Conservation (phyloP, 2,329 filamentous ascomycete genomes). For the Paecilomyces niveus region DNA sequence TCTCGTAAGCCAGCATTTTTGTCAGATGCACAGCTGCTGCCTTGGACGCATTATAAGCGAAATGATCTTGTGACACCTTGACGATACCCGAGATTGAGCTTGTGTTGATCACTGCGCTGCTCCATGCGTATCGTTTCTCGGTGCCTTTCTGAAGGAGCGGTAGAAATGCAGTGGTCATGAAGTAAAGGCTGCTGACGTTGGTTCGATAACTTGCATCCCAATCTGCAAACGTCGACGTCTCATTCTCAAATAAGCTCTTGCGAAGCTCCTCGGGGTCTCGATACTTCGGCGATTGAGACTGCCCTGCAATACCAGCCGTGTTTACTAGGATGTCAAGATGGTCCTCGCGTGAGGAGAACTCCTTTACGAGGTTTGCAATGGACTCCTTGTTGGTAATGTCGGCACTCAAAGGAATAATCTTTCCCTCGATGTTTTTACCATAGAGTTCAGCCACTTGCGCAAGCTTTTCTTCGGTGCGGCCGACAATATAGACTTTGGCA, state of each 20-base stretch:
- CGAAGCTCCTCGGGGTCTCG: slow-evolving; percentile 50
- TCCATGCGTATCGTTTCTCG: slow-evolving; percentile 48
- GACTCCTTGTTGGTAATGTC: slow-evolving; percentile 60
- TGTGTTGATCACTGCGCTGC: slow-evolving; percentile 62
- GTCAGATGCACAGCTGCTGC: slow-evolving; percentile 66
- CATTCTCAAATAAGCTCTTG: slow-evolving; percentile 57
- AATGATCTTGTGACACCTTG: slow-evolving; percentile 65
- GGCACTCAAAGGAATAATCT: slow-evolving; percentile 55
- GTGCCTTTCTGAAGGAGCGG: slow-evolving; percentile 63
- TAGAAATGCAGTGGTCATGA: slow-evolving; percentile 64
- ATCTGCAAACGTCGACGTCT: slow-evolving; percentile 53
- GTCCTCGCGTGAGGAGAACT: slow-evolving; percentile 54
- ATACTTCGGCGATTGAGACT: slow-evolving; percentile 46
- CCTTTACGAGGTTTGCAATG: slow-evolving; percentile 49
- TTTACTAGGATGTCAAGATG: slow-evolving; percentile 64
- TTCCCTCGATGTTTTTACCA: slow-evolving; percentile 43
- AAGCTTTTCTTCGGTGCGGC: slow-evolving; percentile 40
- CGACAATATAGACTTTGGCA: slow-evolving; percentile 55
- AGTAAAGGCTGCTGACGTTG: slow-evolving; percentile 71
- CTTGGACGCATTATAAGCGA: slow-evolving; percentile 73
- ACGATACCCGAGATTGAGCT: slow-evolving; percentile 70
- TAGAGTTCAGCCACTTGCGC: slow-evolving; percentile 28
- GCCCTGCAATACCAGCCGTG: slow-evolving; percentile 59
- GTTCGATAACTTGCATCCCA: slow-evolving; percentile 69
- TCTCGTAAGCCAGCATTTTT: slow-evolving; percentile 62